phyloP scores from a whole-genome alignment of 2,329 filamentous ascomycete species.

The Trichoderma pleuroti region DNA sequence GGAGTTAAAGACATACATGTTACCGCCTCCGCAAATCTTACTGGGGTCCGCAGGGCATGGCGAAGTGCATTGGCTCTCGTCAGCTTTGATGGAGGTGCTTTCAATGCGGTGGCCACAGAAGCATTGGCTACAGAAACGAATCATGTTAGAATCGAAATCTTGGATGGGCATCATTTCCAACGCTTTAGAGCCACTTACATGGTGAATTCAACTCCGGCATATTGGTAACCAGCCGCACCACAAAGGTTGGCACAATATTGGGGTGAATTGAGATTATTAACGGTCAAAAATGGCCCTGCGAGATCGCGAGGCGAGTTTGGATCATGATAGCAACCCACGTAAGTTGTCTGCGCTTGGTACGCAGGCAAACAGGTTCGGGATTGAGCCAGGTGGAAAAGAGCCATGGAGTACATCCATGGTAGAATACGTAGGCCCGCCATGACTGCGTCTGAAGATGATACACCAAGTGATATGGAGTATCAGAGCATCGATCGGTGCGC shows the following conservation, averaged over 20 bases:
- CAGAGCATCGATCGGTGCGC: background rate
- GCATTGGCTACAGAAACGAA: conserved; percentile 14
- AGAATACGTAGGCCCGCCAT: conserved; percentile 9
- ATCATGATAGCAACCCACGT: conserved; percentile 20
- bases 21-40: conserved; percentile 18
- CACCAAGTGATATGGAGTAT: background rate
- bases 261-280: conserved; percentile 18
- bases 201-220: conserved; percentile 19
- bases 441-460: background rate
- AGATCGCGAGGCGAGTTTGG: conserved; percentile 20
- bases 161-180: background rate
- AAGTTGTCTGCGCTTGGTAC: conserved; percentile 16
- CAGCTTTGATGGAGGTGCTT: conserved; percentile 18
- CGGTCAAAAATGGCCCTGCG: conserved; percentile 15
- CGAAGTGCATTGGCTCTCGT: conserved; percentile 18
- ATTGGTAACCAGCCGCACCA: conserved; percentile 20
- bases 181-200: conserved; percentile 2
- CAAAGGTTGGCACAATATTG: conserved; percentile 23
- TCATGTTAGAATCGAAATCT: background rate
- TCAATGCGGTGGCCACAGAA: conserved; percentile 21
- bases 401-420: conserved; percentile 16
- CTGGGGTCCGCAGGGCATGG: conserved; percentile 18
- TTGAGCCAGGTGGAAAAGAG: conserved; percentile 11
- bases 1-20: conserved; percentile 6
- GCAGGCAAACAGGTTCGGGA: conserved; percentile 17